Evolutionary conservation across 352 stramenopile genomes (phyloP), one percentile per base, ranked within the genome.

Genomic region (Phytophthora kernoviae): DNA sequence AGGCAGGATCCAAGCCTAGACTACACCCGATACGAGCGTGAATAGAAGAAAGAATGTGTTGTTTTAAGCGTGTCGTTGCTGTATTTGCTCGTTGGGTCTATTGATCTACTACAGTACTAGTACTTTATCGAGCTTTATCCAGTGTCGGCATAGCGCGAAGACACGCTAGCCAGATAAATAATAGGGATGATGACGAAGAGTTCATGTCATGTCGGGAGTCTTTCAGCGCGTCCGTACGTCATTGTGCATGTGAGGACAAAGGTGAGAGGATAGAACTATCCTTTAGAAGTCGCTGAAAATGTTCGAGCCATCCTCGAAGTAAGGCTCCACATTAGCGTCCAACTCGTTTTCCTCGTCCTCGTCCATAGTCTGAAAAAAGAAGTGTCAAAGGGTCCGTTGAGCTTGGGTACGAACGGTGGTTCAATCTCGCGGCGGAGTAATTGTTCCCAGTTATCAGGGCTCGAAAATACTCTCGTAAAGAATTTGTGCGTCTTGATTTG

Each of bases 261-360:
- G 36, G 55, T 41, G 20, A 47, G 21, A 12, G 54, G 33, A 24
- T 1, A 24, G 27, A 36, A 36, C 15, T 62, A 26, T 9, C 11
- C 34, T 15, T 46, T 53, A 84, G 41, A 88, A 88, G 48, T 79
- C 79, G 34, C 62, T 56, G 66, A 89, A 89, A 61, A 87, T 80
- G 50, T 89, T 78, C 46, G 75, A 78, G 50, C 79, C 81, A 47
- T 91, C 81, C 40, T 87, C 79, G 39, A 84, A 77, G 59, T 88
- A 91, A 6, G 79, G 79, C 54, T 82, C 54, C 18, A 84, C 58
- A 34, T 68, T 62, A 41, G 75, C 70, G 20, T 88, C 65, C 30
- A 83, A 62, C 36, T 88, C 77, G 20, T 88, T 77, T 18, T 83
- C 65, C 18, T 80, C 78, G 0, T 72, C 66, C 1, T 87, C 75